Conservation (phyloP, 768 basidiomycete genomes). For the Leccinellum albellum region DNA sequence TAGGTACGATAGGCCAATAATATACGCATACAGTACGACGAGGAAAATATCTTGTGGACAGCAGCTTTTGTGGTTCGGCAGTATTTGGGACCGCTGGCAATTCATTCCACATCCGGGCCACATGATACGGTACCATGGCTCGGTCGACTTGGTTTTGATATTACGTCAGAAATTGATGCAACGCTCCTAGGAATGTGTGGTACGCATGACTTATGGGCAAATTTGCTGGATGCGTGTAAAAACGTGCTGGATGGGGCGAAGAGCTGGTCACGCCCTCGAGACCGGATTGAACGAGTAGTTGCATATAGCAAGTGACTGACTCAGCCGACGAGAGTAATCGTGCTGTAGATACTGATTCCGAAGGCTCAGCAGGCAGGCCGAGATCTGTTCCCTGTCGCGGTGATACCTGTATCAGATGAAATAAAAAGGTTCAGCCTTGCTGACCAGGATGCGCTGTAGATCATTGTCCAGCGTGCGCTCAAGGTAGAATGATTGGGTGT, state of each 20-base stretch:
- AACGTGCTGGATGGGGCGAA: background rate
- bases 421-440: background rate
- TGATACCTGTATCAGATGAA: background rate
- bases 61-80: background rate
- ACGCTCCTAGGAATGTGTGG: background rate
- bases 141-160: background rate
- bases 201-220: background rate
- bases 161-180: background rate
- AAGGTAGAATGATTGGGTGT: too few species aligned
- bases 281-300: background rate
- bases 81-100: background rate
- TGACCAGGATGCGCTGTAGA: background rate
- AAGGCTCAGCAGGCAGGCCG: background rate
- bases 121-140: background rate
- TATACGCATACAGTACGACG: background rate
- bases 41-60: background rate
- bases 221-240: background rate
- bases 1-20: background rate
- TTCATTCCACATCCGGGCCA: background rate
- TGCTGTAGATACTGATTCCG: background rate
- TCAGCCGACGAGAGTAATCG: background rate
- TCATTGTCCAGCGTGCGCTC: background rate
- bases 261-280: background rate
- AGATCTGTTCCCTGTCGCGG: background rate
- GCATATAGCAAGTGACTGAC: background rate